Base-by-base conservation (phyloP, 139 green algal species). In the Chlorella sp. region DNA sequence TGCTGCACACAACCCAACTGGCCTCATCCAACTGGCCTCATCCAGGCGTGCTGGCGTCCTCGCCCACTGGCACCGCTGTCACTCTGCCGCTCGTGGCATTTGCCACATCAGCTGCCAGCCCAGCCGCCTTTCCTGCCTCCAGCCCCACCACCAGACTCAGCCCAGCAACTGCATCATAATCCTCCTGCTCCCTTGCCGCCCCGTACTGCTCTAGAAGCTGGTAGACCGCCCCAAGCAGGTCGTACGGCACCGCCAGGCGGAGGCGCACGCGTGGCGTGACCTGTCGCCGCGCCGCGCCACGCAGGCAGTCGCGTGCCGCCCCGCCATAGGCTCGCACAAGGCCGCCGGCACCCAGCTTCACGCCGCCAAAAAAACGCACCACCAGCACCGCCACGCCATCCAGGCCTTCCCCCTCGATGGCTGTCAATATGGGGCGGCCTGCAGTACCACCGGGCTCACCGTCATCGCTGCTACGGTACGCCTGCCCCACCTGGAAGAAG, bases 391-490 rank as follows among this genome's bases (percentile, higher is more conserved):
- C 91, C 28, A 98, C 94, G 3, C 91, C 81, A 57, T 97, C 92
- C 30, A 98, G 89, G 0, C 91, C 93, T 71, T 97, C 94, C 0
- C 91, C 94, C 87, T 97, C 92, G n/a, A 71, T 71, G 21, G 64
- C 64, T 26, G 21, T 71, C 21, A 71, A 14, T 26, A 71, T 71
- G 64, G 64, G 64, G 21, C 64, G 64, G 2, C 75, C 75, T 28
- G 97, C 96, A 3, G 96, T 98, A 2, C 97, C 96, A 1, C 92
- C 89, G 0, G 97, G 97, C 91, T 99, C 97, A 0, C 97, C 97
- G 87, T 99, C 97, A 85, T 99, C 97, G 30, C 68, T 96, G 75
- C 87, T 93, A 18, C 96, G 91, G 30, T 94, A 92, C 39, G 93
- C 68, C 37, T 89, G 60, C 3, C 86, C 84, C 26, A 93, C 76